Conservation (phyloP, 1,284 basidiomycete genomes). For the Afroboletus lepidellus region DNA sequence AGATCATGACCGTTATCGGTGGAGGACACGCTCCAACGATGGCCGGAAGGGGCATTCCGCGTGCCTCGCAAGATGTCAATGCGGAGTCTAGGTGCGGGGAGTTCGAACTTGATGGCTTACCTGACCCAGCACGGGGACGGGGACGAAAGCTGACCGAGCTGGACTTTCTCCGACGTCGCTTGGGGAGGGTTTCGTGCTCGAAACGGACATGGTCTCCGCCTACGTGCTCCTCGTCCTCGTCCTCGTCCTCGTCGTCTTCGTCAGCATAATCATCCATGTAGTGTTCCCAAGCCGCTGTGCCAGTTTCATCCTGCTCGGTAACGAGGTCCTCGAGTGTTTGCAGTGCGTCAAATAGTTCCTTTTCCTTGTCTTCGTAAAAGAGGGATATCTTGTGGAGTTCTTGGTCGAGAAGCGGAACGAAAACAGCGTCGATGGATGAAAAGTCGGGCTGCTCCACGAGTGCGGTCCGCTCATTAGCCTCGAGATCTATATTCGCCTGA, state of each 20-base stretch:
- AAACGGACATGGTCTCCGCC: slow-evolving; percentile 58
- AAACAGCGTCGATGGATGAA: slow-evolving; percentile 54
- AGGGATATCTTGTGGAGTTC: slow-evolving; percentile 81
- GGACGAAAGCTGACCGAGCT: slow-evolving; percentile 34
- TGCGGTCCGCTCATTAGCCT: slow-evolving; percentile 58
- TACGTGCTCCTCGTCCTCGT: slow-evolving; percentile 58
- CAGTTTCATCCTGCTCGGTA: slow-evolving; percentile 62
- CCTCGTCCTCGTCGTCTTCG: slow-evolving; percentile 68
- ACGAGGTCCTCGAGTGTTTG: slow-evolving; percentile 68
- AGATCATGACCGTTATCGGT: slow-evolving; percentile 34
- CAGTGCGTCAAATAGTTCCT: slow-evolving; percentile 66
- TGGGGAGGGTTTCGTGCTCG: slow-evolving; percentile 23
- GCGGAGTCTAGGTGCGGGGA: not conserved
- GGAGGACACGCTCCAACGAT: slow-evolving; percentile 55
- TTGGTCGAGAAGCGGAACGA: slow-evolving; percentile 75
- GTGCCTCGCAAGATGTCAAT: slow-evolving; percentile 17
- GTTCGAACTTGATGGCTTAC: slow-evolving; percentile 12
- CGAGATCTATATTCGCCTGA: slow-evolving; percentile 54
- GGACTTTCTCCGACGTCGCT: slow-evolving; percentile 37
- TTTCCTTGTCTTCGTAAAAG: slow-evolving; percentile 82
- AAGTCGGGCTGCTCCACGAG: slow-evolving; percentile 43
- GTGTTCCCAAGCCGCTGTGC: slow-evolving; percentile 47
- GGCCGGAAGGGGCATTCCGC: slow-evolving; percentile 23
- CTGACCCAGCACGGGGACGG: slow-evolving; percentile 26
- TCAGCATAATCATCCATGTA: slow-evolving; percentile 57